Evolutionary conservation across 2,329 filamentous ascomycete genomes (phyloP), one percentile per base, ranked within the genome.

Genomic region (Basipetospora chlamydospora): DNA sequence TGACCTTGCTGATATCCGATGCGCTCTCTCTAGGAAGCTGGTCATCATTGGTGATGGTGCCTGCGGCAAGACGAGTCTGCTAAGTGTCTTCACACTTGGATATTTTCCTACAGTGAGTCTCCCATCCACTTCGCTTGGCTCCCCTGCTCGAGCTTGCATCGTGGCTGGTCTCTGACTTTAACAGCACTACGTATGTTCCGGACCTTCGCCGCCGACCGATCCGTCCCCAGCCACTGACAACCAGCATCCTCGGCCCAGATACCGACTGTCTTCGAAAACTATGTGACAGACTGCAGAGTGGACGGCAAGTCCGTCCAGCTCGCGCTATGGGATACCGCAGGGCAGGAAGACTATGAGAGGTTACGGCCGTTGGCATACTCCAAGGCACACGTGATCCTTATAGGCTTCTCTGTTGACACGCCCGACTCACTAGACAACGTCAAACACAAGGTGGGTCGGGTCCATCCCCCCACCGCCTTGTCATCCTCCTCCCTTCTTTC

Each of bases 251-350:
- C 3, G 12, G 9, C 48, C 43, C 57, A 86, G 79, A 87, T 94
- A 35, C 90, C 90, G 2, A 98, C 90, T 32, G 90, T 98, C 26
- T 98, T 98, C 59, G 90, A 98, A 56, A 98, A 98, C 64, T 98
- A 98, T 53, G 90, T 98, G 45, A 98, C 90, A 48, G 90, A 98
- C 63, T 98, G 90, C 61, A 74, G 88, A 63, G 90, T 98, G 42
- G 90, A 98, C 56, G 90, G 90, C 52, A 94, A 94, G 57, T 94
- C 85, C n/a, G 90, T 98, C 26, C 90, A 98, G 63, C 70, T 98
- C 44, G 90, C 90, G 35, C 66, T 98, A 49, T 98, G 90, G 90
- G 90, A 98, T 76, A 98, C 90, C n/a, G 90, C 90, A 35, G 90
- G 90, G 42, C 90, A 98, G 60, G 90, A 98, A 70, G 90, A 98